Conservation (phyloP, 2,329 filamentous ascomycete genomes). For the Fusarium ambrosium region DNA sequence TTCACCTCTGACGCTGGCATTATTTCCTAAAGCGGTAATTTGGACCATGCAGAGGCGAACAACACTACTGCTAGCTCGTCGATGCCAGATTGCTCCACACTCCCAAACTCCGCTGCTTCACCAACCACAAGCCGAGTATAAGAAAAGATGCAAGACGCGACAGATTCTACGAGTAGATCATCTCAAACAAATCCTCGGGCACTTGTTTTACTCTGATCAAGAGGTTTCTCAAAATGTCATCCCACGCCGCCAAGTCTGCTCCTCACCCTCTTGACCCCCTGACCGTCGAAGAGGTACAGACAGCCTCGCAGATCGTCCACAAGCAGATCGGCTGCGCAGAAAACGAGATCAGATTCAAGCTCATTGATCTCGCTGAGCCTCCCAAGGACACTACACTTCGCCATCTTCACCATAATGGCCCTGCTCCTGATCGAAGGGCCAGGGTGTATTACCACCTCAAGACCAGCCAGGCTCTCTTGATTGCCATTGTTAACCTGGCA, state of each 20-base stretch:
- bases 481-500: slow-evolving; percentile 21
- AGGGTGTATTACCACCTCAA: slow-evolving; percentile 24
- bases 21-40: background rate
- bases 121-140: background rate
- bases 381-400: slow-evolving; percentile 6
- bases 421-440: slow-evolving; percentile 17
- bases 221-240: slow-evolving; percentile 17
- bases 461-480: slow-evolving; percentile 11
- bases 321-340: background rate
- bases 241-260: background rate
- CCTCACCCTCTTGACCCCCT: slow-evolving; percentile 27
- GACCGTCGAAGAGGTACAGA: slow-evolving; percentile 16
- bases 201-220: too few relatives aligned
- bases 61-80: background rate
- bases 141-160: background rate
- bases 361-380: slow-evolving; percentile 23
- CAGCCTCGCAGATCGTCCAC: background rate
- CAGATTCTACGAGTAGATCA: background rate
- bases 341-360: slow-evolving; percentile 21
- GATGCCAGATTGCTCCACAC: background rate
- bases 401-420: slow-evolving; percentile 15
- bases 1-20: background rate
- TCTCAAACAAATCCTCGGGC: background rate
- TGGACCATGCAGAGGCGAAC: background rate
- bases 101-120: background rate